Evolutionary conservation across 176 grass and related monocot species (phyloP), one percentile per base, ranked within the genome.

Genomic region (Urochloa ruziziensis): DNA sequence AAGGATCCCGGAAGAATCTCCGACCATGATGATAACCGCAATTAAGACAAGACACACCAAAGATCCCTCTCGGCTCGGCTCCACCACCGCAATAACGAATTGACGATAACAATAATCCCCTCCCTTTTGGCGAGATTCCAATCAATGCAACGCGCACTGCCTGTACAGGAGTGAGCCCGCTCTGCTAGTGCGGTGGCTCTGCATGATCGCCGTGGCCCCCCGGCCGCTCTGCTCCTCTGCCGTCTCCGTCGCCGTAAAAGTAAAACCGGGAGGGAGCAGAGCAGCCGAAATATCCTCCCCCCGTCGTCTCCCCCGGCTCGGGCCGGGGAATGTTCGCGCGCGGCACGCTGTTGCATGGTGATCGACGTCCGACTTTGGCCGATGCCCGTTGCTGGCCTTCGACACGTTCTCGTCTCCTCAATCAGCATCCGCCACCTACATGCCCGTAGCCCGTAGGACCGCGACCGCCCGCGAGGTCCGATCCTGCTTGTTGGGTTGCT

Each of bases 1-100:
- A 68, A 61, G 72, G 39, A 62, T 77, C 71, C 49, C 2, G 15
- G 70, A 61, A 87, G 79, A 82, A 82, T 82, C 79, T 53, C 40
- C 14, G 4, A 18, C 32, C 56, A 16, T 17, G 3, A 39, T 43
- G 56, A 27, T 59, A 27, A 13, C 10, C 4, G 24, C 21, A 47
- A 7, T 33, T 1, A 17, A 12, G 42, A 78, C 48, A 74, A 74
- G 48, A 73, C 63, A 8, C 33, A 21, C 10, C 27, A 4, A 32
- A 6, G 54, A 87, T 75, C 77, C 67, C 24, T 4, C 5, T 6
- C 58, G 10, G 10, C 13, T 33, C 29, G 28, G 17, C 11, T 19
- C 39, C 63, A 35, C 47, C 70, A 63, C 34, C 24, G 27, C 35
- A 12, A 9, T 9, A 9, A 6, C 39, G 7, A 4, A 6, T 6